These are phyloP conservation scores for Daldinia vernicosa DNA, from an alignment of 495 filamentous ascomycete genomes.

Conservation along the genomic window DNA sequence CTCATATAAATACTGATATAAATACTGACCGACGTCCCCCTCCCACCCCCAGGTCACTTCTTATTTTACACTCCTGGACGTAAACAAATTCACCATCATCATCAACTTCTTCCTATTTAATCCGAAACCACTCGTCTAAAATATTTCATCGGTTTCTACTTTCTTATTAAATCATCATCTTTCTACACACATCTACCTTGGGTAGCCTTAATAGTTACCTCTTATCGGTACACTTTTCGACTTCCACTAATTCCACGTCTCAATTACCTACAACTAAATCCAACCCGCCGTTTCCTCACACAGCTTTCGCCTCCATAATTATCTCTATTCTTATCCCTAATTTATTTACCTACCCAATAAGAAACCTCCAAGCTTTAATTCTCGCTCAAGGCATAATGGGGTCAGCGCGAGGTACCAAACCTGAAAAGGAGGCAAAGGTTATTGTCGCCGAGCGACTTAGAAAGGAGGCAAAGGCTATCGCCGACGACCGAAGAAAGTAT, in stretches of 20 bases:
- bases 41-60: neutral
- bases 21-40: too few relatives aligned
- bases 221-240: neutral
- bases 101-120: neutral
- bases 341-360: neutral
- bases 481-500: neutral
- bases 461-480: slow-evolving; percentile 21
- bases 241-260: neutral
- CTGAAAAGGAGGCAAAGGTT: slow-evolving; percentile 15
- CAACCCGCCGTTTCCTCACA: neutral
- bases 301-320: neutral
- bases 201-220: neutral
- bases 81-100: neutral
- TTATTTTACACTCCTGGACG: neutral
- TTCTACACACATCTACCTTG: neutral
- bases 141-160: neutral
- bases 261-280: neutral
- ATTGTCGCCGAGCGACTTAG: slow-evolving; percentile 8
- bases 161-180: neutral
- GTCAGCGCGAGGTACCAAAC: neutral
- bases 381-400: neutral
- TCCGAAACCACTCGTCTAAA: neutral
- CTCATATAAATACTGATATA: too few relatives aligned
- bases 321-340: neutral
- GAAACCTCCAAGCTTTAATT: neutral